These are phyloP conservation scores for Chrysopogon serrulatus DNA, from an alignment of 176 grass and related monocot genomes.

Conservation along the genomic window DNA sequence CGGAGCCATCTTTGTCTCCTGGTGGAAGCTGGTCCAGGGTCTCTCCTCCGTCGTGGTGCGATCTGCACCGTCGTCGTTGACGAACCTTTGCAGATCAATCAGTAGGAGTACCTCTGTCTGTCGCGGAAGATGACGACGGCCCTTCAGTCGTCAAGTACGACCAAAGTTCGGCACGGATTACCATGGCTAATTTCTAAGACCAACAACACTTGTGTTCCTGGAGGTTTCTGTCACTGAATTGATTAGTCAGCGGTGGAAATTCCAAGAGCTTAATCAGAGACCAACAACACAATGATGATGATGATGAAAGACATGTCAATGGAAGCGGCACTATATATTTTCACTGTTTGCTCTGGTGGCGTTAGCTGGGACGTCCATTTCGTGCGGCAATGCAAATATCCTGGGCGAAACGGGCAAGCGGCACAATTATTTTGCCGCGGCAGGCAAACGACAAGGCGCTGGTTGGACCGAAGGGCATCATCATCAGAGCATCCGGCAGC, in stretches of 20 bases:
- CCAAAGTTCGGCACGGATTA: not conserved
- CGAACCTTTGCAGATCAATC: not conserved
- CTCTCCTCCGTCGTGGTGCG: not conserved
- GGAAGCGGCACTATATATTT: not conserved
- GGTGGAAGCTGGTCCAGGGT: not conserved
- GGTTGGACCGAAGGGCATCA: not conserved
- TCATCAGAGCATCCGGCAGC: not conserved
- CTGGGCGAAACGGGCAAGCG: constrained; percentile 8
- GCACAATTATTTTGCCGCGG: constrained; percentile 9
- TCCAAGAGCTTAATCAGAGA: too few relatives aligned
- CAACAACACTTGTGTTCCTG: not conserved
- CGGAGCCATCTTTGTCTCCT: constrained; percentile 22
- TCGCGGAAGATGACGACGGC: not conserved
- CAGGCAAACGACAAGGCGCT: not conserved
- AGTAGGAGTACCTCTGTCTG: not conserved
- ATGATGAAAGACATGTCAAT: not conserved
- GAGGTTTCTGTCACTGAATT: not conserved
- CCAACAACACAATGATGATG: not conserved
- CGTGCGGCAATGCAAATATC: not conserved
- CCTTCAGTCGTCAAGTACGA: not conserved
- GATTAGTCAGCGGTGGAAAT: not conserved
- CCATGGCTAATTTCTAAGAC: not conserved
- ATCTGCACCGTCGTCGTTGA: constrained; percentile 14
- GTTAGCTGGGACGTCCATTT: constrained; percentile 39
- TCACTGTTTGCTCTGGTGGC: not conserved